Evolutionary conservation across 2,329 filamentous ascomycete species (phyloP).

Genomic region (Penicillium verrucosum): DNA sequence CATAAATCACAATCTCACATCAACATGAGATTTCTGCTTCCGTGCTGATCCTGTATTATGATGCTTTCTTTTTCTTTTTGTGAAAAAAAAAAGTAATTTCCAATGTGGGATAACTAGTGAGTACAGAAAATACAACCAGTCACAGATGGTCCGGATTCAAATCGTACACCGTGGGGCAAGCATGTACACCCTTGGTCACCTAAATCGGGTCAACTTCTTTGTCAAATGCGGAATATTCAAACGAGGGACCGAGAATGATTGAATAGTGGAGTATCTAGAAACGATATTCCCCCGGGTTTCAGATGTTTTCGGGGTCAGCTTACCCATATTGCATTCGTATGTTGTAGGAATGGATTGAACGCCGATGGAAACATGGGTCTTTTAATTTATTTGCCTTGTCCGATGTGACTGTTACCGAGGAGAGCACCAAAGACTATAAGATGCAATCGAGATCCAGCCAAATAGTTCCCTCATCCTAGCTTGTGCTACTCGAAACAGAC

Average conservation of each 20-base stretch:
- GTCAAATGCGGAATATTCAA: slow-evolving; percentile 2
- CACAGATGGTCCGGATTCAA: background rate
- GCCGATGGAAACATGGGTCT: background rate
- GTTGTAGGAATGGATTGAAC: background rate
- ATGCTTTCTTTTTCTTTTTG: background rate
- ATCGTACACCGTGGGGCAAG: slow-evolving; percentile 2
- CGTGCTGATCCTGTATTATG: slow-evolving; percentile 11
- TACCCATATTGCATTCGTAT: slow-evolving; percentile 5
- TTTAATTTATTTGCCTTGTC: background rate
- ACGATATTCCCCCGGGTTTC: slow-evolving; percentile 1
- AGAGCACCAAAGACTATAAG: background rate
- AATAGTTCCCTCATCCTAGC: slow-evolving; percentile 6
- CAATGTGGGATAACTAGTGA: background rate
- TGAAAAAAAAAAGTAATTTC: background rate
- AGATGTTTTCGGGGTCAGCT: slow-evolving; percentile 4
- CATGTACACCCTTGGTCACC: background rate
- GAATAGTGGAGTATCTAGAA: background rate
- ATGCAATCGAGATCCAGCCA: slow-evolving; percentile 2
- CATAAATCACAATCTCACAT: background rate
- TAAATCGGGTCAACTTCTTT: background rate
- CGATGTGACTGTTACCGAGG: background rate
- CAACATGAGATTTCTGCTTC: slow-evolving; percentile 2
- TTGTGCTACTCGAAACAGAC: slow-evolving; percentile 1
- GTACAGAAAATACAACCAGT: background rate
- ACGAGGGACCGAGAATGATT: background rate